A percentile compares a stretch with the other conserved stretches of the same genome.
Evolutionary conservation across 192 early-diverging fungal genomes (phyloP).

Genomic region (Chytriomyces confervae): DNA sequence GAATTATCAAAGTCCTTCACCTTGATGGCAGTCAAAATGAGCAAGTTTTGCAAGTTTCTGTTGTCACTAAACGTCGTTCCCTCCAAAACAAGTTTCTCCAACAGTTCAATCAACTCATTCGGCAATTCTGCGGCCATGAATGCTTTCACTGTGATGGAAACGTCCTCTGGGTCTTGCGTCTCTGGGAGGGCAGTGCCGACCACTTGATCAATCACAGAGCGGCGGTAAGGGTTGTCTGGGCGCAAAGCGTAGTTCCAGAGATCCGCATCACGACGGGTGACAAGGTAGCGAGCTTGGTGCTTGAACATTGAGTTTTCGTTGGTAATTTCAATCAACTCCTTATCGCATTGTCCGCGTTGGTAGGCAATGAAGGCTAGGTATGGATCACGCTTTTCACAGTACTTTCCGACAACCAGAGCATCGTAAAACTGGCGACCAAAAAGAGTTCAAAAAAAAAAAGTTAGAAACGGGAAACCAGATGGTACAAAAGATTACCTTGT

Average conservation of each 20-base stretch:
- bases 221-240: conserved; percentile 79
- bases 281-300: conserved; percentile 96
- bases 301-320: conserved; percentile 99
- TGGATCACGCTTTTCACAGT: conserved; percentile 99
- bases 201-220: conserved; percentile 92
- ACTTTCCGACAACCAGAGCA: conserved; percentile 90
- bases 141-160: conserved; percentile 96
- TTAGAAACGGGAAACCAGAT: neutral
- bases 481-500: conserved; percentile 51
- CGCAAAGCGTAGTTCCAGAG: conserved; percentile 88
- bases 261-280: conserved; percentile 81
- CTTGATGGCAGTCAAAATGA: conserved; percentile 97
- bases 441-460: neutral
- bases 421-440: conserved; percentile 73
- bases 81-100: conserved; percentile 96
- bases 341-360: conserved; percentile 92
- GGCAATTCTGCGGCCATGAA: conserved; percentile 97
- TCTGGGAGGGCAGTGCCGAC: conserved; percentile 92
- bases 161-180: conserved; percentile 95
- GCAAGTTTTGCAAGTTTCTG: conserved; percentile 94
- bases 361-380: conserved; percentile 94
- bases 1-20: conserved; percentile 31
- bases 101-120: conserved; percentile 94
- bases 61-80: conserved; percentile 92
- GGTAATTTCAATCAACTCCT: conserved; percentile 92